Evolutionary conservation across 1,284 basidiomycete species (phyloP).

Genomic region (Cryptococcus floricola): DNA sequence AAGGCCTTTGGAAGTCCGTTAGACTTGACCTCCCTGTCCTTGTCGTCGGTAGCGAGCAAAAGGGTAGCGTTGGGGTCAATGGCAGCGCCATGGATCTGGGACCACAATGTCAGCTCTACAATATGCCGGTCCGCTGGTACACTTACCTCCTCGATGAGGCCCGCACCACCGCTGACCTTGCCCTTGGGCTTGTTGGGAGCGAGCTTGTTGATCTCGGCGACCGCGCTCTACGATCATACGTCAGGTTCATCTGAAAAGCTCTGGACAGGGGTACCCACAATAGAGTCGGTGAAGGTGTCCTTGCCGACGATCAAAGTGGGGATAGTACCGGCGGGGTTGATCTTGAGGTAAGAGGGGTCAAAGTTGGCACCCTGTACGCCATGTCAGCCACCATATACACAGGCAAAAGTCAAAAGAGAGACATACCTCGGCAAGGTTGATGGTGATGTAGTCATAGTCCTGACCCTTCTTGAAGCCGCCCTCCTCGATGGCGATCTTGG

Average conservation of each 20-base stretch:
- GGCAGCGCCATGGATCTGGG: slow-evolving; percentile 56
- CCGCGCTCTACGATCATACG: slow-evolving; percentile 47
- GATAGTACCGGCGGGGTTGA: slow-evolving; percentile 58
- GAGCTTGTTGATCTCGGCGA: slow-evolving; percentile 53
- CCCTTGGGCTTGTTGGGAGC: slow-evolving; percentile 48
- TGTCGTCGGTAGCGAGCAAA: slow-evolving; percentile 55
- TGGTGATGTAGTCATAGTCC: slow-evolving; percentile 28
- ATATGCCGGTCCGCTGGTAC: slow-evolving; percentile 34
- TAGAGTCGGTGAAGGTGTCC: slow-evolving; percentile 54
- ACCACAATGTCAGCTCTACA: background rate
- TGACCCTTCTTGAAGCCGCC: slow-evolving; percentile 29
- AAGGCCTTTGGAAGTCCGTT: slow-evolving; percentile 48
- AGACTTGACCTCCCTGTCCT: slow-evolving; percentile 55
- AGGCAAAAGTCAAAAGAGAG: background rate
- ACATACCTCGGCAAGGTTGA: slow-evolving; percentile 39
- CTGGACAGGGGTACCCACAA: slow-evolving; percentile 21
- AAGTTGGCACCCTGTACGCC: slow-evolving; percentile 60
- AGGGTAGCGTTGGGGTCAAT: slow-evolving; percentile 59
- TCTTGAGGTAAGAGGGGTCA: slow-evolving; percentile 56
- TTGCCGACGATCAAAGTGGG: slow-evolving; percentile 55
- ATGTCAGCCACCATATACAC: background rate
- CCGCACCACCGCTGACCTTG: slow-evolving; percentile 31
- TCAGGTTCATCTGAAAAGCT: background rate
- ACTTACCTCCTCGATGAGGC: slow-evolving; percentile 37
- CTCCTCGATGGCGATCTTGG: slow-evolving; percentile 42